Conservation (phyloP, 805 yeast species). For the Candida glaebosa region DNA sequence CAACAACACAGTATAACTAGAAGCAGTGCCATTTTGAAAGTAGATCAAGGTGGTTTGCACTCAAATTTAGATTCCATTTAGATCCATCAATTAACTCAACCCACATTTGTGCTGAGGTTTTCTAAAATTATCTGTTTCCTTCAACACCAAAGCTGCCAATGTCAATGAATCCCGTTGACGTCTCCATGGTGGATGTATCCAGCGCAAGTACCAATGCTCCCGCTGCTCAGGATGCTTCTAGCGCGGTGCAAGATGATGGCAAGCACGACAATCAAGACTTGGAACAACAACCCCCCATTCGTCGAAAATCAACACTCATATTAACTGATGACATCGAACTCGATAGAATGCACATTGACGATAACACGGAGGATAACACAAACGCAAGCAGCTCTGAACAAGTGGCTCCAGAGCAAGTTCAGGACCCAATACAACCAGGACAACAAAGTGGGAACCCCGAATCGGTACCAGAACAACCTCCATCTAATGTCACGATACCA, state of each 20-base stretch:
- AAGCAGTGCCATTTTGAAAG: not conserved
- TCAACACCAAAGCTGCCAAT: not conserved
- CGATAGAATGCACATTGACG: slow-evolving; percentile 46
- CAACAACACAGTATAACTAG: too few species aligned
- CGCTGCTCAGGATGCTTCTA: slow-evolving; percentile 6
- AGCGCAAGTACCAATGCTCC: slow-evolving; percentile 6
- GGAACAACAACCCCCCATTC: slow-evolving; percentile 22
- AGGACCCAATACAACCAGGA: not conserved
- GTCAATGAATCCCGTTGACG: slow-evolving; percentile 24
- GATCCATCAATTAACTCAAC: not conserved
- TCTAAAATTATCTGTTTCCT: too few species aligned
- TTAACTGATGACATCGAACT: slow-evolving; percentile 65
- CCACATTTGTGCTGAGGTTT: too few species aligned
- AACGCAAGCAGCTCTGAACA: slow-evolving; percentile 14
- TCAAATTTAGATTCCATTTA: not conserved
- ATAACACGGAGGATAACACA: slow-evolving; percentile 17
- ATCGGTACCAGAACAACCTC: slow-evolving; percentile 12
- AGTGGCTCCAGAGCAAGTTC: slow-evolving; percentile 4
- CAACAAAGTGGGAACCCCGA: slow-evolving; percentile 5
- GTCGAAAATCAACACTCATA: slow-evolving; percentile 70
- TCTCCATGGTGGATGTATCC: slow-evolving; percentile 43
- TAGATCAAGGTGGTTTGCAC: not conserved
- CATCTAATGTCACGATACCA: slow-evolving; percentile 37
- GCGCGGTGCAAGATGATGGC: slow-evolving; percentile 1
- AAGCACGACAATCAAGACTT: not conserved